These are phyloP conservation scores for Pichia sp. DNA, from an alignment of 1,139 yeast genomes.

Conservation along the genomic window DNA sequence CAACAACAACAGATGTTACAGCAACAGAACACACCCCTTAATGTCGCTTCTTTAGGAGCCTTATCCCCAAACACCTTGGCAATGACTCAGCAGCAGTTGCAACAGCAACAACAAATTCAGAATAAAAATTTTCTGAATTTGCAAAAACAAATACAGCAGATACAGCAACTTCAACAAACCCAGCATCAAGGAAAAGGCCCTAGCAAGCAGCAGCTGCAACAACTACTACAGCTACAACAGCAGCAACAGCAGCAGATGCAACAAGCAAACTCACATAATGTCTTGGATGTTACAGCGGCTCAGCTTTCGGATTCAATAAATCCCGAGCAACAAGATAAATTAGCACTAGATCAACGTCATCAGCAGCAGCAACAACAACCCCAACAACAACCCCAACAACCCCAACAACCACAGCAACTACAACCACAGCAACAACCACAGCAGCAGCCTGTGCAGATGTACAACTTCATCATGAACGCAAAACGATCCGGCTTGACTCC, in stretches of 20 bases:
- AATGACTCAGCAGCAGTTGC: constrained; percentile 10
- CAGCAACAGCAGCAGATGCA: not conserved
- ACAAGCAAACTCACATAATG: no score
- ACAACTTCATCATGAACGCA: constrained; percentile 23
- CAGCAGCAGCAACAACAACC: constrained; percentile 5
- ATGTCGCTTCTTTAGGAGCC: constrained; percentile 1
- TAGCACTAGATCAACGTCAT: not conserved
- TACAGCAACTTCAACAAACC: constrained; percentile 3
- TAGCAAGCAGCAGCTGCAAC: not conserved
- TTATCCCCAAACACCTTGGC: constrained; percentile 12
- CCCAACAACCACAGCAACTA: not conserved
- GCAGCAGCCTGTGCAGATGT: constrained; percentile 25
- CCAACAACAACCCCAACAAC: no score
- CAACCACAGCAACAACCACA: constrained; percentile 12
- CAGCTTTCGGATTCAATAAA: not conserved
- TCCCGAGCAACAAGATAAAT: not conserved
- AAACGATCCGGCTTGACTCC: constrained; percentile 61
- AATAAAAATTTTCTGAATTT: constrained; percentile 4
- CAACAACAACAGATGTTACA: constrained; percentile 4
- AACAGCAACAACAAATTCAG: constrained; percentile 19
- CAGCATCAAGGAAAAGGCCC: not conserved
- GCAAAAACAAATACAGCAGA: constrained; percentile 10
- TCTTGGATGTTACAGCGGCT: not conserved
- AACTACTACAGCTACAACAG: not conserved
- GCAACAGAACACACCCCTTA: not conserved